These are phyloP conservation scores for Penicillium sp. DNA, from an alignment of 2,329 filamentous ascomycete species.

Conservation along the genomic window DNA sequence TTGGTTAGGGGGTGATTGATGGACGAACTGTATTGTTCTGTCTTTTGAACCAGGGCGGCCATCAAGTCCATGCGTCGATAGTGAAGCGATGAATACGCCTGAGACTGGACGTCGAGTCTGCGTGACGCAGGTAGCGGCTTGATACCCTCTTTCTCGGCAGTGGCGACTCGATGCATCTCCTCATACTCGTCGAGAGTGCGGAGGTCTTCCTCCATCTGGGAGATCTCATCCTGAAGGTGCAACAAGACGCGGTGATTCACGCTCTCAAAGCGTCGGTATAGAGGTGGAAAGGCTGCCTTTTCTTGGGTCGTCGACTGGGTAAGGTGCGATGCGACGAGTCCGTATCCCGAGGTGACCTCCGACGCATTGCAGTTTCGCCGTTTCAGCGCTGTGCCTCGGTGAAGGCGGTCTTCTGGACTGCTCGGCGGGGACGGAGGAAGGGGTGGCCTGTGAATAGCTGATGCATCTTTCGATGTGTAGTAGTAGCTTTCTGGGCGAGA, in stretches of 20 bases:
- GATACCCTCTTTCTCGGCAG: constrained; percentile 39
- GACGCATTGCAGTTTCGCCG: constrained; percentile 31
- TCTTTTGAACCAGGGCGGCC: constrained; percentile 59
- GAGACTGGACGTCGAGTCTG: constrained; percentile 50
- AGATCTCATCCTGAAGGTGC: constrained; percentile 82
- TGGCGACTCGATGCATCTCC: constrained; percentile 40
- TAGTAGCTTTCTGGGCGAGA: constrained; percentile 41
- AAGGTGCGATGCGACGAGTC: constrained; percentile 39
- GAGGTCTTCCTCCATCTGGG: constrained; percentile 78
- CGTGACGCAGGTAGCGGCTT: constrained; percentile 44
- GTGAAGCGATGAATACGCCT: constrained; percentile 58
- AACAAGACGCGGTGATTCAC: constrained; percentile 82
- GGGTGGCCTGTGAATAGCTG: constrained; percentile 28
- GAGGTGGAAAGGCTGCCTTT: constrained; percentile 53
- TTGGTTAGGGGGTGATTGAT: not conserved
- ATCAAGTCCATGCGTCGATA: constrained; percentile 58
- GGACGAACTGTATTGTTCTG: constrained; percentile 63
- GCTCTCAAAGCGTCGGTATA: constrained; percentile 81
- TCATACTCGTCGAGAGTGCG: constrained; percentile 67
- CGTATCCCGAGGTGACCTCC: constrained; percentile 40
- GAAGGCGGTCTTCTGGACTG: constrained; percentile 37
- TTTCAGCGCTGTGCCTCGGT: constrained; percentile 25
- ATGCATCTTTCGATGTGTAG: constrained; percentile 32
- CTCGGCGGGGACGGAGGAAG: constrained; percentile 41
- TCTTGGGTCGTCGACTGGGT: constrained; percentile 34